A percentile compares a stretch with the other conserved stretches of the same genome.
These are phyloP conservation scores for Rhizopogon vulgaris DNA, from an alignment of 768 basidiomycete species.

Conservation along the genomic window DNA sequence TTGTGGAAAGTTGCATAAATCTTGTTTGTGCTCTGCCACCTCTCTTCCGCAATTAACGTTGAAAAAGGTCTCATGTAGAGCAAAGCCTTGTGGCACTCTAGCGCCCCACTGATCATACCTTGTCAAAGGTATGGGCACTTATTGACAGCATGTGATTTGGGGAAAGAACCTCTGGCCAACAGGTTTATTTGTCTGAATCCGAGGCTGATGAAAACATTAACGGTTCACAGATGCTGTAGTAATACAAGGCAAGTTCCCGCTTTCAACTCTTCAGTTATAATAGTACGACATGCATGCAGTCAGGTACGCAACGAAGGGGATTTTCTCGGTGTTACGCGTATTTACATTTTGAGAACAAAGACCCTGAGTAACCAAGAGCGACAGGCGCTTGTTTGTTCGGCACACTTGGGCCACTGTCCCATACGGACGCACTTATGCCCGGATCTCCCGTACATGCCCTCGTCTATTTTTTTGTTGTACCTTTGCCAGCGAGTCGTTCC, in stretches of 20 bases:
- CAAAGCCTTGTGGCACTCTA: background rate
- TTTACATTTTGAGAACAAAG: conserved; percentile 17
- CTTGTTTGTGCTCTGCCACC: too few species aligned
- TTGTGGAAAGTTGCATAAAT: background rate
- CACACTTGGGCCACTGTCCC: conserved; percentile 10
- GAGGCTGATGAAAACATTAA: background rate
- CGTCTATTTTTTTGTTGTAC: conserved; percentile 4
- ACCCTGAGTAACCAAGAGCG: conserved; percentile 6
- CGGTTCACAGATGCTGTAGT: background rate
- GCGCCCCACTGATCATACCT: background rate
- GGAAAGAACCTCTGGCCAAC: background rate
- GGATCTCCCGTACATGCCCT: background rate
- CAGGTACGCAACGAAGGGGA: background rate
- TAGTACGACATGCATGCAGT: too few species aligned
- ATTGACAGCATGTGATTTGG: background rate
- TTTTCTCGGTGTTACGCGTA: background rate
- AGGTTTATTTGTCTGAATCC: background rate
- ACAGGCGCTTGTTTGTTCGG: conserved; percentile 4
- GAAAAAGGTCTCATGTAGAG: background rate
- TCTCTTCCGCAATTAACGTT: background rate
- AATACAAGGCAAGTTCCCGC: background rate
- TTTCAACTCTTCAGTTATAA: background rate
- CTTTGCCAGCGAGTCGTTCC: conserved; percentile 8
- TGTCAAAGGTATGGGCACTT: background rate
- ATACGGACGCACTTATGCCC: background rate